phyloP scores from a whole-genome alignment of 176 grass and related monocot species.

The Triticum aestivum region IWGSC_CS_RefSeq_v2.1 NC_057797.1:498716014-498716513 shows the following conservation, averaged over 20 bases:
- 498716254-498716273: not conserved
- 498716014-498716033: not conserved
- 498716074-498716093: not conserved
- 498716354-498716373: not conserved
- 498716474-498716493: not conserved
- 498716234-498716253: not conserved
- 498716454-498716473: not conserved
- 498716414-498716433: not conserved
- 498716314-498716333: not conserved
- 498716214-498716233: not conserved
- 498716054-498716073: not conserved
- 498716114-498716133: not conserved
- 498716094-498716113: not conserved
- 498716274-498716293: not conserved
- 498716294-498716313: not conserved
- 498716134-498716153: not conserved
- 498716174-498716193: not conserved
- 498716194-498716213: not conserved
- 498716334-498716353: not conserved
- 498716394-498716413: not conserved
- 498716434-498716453: not conserved
- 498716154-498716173: not conserved
- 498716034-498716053: not conserved
- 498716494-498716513: not conserved
- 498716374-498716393: not conserved